Evolutionary conservation across 345 rosid genomes (phyloP).

Genomic region (Triadica sebifera): DNA sequence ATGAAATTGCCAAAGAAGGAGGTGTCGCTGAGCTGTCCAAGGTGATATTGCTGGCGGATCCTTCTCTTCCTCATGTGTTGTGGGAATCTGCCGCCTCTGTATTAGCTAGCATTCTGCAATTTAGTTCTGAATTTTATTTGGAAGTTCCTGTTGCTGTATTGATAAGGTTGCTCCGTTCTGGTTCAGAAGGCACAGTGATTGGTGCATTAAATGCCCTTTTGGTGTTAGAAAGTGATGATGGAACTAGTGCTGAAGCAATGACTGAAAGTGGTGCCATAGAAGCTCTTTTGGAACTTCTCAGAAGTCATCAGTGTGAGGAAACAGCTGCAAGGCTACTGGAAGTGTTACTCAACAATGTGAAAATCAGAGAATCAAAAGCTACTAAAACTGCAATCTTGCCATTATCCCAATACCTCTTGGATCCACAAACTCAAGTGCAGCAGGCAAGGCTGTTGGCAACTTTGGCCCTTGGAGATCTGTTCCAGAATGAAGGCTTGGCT

Average conservation of each 20-base stretch:
- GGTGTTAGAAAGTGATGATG: slow-evolving; percentile 94
- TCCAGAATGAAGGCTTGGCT: slow-evolving; percentile 95
- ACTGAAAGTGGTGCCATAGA: slow-evolving; percentile 98
- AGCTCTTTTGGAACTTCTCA: slow-evolving; percentile 92
- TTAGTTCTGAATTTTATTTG: slow-evolving; percentile 90
- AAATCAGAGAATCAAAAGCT: slow-evolving; percentile 89
- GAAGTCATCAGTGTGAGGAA: slow-evolving; percentile 96
- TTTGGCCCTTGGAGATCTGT: slow-evolving; percentile 95
- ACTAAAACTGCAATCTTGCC: slow-evolving; percentile 90
- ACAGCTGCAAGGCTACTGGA: slow-evolving; percentile 93
- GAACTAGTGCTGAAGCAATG: slow-evolving; percentile 97
- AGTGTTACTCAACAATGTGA: slow-evolving; percentile 89
- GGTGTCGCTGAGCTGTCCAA: slow-evolving; percentile 90
- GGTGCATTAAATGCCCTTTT: slow-evolving; percentile 95
- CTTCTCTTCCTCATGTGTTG: slow-evolving; percentile 76
- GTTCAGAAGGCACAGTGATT: slow-evolving; percentile 70
- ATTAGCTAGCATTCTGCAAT: slow-evolving; percentile 78
- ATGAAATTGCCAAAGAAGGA: slow-evolving; percentile 95
- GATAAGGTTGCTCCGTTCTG: slow-evolving; percentile 84
- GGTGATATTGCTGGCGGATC: slow-evolving; percentile 92
- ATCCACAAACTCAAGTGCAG: slow-evolving; percentile 98
- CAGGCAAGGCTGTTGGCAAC: slow-evolving; percentile 90
- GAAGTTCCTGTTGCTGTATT: slow-evolving; percentile 97
- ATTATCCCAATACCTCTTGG: slow-evolving; percentile 89
- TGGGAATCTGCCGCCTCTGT: slow-evolving; percentile 98